phyloP scores from a whole-genome alignment of 139 green algal species.

The Chlamydomonas sp. region DNA sequence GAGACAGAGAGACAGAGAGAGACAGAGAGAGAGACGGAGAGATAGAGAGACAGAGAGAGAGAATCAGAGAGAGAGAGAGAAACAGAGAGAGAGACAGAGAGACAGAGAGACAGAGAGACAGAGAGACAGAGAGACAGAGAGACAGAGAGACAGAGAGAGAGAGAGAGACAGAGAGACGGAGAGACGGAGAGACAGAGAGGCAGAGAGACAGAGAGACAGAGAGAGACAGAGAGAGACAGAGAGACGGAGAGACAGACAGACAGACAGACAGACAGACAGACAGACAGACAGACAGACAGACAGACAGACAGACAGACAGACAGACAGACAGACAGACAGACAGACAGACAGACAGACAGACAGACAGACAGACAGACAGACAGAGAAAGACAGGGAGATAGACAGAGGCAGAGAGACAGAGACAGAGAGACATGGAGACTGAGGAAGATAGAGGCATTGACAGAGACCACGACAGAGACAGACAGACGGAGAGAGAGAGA shows the following conservation, averaged over 20 bases:
- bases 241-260: slow-evolving; percentile 2
- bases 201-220: not conserved
- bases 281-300: slow-evolving; percentile 10
- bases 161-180: not conserved
- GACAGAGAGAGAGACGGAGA: not conserved
- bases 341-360: too few species aligned
- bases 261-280: not conserved
- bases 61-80: too few species aligned
- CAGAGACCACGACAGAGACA: too few species aligned
- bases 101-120: not conserved
- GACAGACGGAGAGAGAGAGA: too few species aligned
- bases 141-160: not conserved
- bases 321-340: slow-evolving; percentile 16
- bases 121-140: not conserved
- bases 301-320: slow-evolving; percentile 24
- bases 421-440: too few species aligned
- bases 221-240: not conserved
- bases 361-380: too few species aligned
- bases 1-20: not conserved
- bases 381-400: too few species aligned
- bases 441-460: too few species aligned
- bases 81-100: not conserved
- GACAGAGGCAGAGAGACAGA: too few species aligned
- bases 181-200: not conserved
- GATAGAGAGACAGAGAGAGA: too few species aligned